These are phyloP conservation scores for Kodamaea leandrae DNA, from an alignment of 805 yeast genomes.

Conservation along the genomic window DNA sequence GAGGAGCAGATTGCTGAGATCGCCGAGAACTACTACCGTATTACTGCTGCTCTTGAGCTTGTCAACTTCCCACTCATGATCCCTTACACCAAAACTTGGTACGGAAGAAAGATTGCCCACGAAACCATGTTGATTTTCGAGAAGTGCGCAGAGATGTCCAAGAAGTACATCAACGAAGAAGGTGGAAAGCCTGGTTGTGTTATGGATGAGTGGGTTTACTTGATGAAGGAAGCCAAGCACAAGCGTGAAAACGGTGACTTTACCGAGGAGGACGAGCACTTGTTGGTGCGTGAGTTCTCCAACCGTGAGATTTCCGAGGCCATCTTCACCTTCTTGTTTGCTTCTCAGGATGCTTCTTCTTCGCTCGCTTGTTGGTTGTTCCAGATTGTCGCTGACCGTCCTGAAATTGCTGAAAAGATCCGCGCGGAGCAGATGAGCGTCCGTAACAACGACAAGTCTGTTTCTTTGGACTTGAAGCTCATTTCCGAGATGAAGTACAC, in stretches of 20 bases:
- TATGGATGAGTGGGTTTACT: slow-evolving; percentile 91
- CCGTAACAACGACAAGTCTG: slow-evolving; percentile 70
- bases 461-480: slow-evolving; percentile 62
- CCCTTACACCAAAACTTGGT: slow-evolving; percentile 97
- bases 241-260: slow-evolving; percentile 49
- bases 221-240: slow-evolving; percentile 73
- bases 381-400: slow-evolving; percentile 94
- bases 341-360: slow-evolving; percentile 97
- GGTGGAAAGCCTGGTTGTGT: slow-evolving; percentile 84
- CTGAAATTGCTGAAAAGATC: slow-evolving; percentile 80
- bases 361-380: slow-evolving; percentile 97
- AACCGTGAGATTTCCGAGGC: slow-evolving; percentile 95
- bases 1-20: slow-evolving; percentile 84
- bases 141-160: slow-evolving; percentile 83
- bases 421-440: slow-evolving; percentile 89
- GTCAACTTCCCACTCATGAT: slow-evolving; percentile 96
- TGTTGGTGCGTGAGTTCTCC: slow-evolving; percentile 75
- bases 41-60: slow-evolving; percentile 94
- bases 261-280: slow-evolving; percentile 49
- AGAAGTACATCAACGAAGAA: slow-evolving; percentile 63
- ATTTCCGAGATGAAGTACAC: slow-evolving; percentile 89
- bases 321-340: slow-evolving; percentile 92
- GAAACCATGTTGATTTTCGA: slow-evolving; percentile 91
- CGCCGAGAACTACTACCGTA: slow-evolving; percentile 88
- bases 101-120: slow-evolving; percentile 91